Conservation (phyloP, 2,329 filamentous ascomycete species). For the Amphichorda felina region DNA sequence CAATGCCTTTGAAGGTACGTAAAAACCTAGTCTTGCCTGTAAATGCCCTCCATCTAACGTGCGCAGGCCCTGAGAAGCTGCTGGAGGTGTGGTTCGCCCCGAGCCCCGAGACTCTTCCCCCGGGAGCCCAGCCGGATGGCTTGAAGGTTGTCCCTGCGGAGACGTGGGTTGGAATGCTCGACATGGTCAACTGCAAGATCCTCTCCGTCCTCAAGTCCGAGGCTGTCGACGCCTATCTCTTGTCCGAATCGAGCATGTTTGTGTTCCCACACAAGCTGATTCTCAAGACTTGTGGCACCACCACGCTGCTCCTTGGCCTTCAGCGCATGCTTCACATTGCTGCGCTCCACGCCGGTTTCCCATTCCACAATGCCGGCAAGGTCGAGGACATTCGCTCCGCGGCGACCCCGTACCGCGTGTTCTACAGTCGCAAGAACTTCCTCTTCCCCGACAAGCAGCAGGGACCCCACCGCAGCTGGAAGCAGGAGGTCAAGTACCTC, state of each 20-base stretch:
- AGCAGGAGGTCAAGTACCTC: constrained; percentile 84
- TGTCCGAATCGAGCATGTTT: constrained; percentile 99
- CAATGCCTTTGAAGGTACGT: constrained; percentile 85
- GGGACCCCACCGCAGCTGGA: constrained; percentile 94
- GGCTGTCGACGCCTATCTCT: constrained; percentile 87
- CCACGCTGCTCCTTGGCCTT: constrained; percentile 79
- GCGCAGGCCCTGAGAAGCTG: constrained; percentile 79
- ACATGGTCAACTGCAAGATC: constrained; percentile 97
- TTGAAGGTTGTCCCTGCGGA: constrained; percentile 78
- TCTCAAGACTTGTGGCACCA: constrained; percentile 95
- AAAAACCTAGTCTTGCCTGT: neutral
- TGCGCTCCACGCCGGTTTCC: constrained; percentile 77
- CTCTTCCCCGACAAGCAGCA: constrained; percentile 89
- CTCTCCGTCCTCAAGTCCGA: constrained; percentile 89
- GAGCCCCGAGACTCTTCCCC: constrained; percentile 59
- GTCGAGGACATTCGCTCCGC: constrained; percentile 58
- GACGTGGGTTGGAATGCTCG: constrained; percentile 92
- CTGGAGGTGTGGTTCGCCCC: constrained; percentile 97
- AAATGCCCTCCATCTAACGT: no score
- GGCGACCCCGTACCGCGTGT: constrained; percentile 87
- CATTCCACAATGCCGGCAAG: constrained; percentile 58
- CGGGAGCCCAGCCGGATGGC: constrained; percentile 59
- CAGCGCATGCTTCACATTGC: constrained; percentile 90
- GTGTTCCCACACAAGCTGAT: constrained; percentile 99
- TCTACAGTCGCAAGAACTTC: constrained; percentile 99